These are phyloP conservation scores for Hortaea sp. DNA, from an alignment of 2,329 filamentous ascomycete species.

Conservation along the genomic window DNA sequence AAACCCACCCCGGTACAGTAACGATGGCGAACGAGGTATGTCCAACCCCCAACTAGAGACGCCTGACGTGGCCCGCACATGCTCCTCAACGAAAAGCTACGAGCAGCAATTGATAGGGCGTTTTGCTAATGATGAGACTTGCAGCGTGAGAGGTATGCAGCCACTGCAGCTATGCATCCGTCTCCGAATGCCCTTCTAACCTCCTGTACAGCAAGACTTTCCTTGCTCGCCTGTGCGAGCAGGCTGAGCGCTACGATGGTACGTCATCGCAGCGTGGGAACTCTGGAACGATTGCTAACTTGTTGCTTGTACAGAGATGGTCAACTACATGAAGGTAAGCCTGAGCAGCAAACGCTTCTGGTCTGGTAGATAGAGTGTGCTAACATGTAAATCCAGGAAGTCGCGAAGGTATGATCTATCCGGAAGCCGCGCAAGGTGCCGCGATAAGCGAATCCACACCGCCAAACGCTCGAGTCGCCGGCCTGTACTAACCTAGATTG, in stretches of 20 bases:
- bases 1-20: not conserved
- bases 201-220: slow-evolving; percentile 85
- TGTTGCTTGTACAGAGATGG: slow-evolving; percentile 60
- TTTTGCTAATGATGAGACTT: slow-evolving; percentile 31
- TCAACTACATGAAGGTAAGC: slow-evolving; percentile 91
- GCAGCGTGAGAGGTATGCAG: slow-evolving; percentile 40
- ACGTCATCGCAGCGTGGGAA: slow-evolving; percentile 26
- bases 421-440: slow-evolving; percentile 1
- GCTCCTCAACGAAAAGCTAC: slow-evolving; percentile 9
- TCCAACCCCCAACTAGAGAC: not conserved
- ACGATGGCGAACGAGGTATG: slow-evolving; percentile 14
- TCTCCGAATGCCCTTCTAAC: slow-evolving; percentile 12
- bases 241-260: slow-evolving; percentile 99
- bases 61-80: slow-evolving; percentile 1
- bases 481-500: slow-evolving; percentile 9
- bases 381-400: slow-evolving; percentile 54
- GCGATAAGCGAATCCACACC: slow-evolving; percentile 6
- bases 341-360: not conserved
- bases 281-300: slow-evolving; percentile 13
- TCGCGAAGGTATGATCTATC: slow-evolving; percentile 63
- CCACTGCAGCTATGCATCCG: slow-evolving; percentile 9
- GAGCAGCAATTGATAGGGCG: not conserved
- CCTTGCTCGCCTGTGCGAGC: slow-evolving; percentile 98
- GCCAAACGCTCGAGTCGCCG: not conserved
- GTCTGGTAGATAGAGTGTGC: slow-evolving; percentile 11